A percentile compares a stretch with the other conserved stretches of the same genome.
Evolutionary conservation across 2,329 filamentous ascomycete genomes (phyloP).

Genomic region (Paradendryphiella salina): DNA sequence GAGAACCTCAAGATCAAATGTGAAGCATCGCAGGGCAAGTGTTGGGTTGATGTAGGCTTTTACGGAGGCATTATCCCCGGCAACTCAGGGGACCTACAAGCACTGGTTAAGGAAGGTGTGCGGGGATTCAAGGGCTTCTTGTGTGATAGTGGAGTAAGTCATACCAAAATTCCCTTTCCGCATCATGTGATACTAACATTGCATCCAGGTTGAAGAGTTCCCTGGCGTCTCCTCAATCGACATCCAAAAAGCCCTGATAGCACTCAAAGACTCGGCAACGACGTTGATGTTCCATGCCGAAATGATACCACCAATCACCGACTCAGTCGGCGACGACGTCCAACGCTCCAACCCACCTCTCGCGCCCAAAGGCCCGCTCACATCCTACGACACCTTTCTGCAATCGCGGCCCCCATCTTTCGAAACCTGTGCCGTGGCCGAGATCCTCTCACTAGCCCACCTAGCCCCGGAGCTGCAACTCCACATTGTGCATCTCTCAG

Average conservation of each 20-base stretch:
- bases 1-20: constrained; percentile 82
- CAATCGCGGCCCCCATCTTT: constrained; percentile 86
- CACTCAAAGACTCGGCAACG: constrained; percentile 77
- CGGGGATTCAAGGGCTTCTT: constrained; percentile 97
- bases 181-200: constrained; percentile 23
- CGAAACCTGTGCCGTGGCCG: constrained; percentile 85
- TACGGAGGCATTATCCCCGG: constrained; percentile 94
- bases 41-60: constrained; percentile 99
- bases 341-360: constrained; percentile 70
- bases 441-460: constrained; percentile 80
- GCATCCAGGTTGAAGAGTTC: constrained; percentile 82
- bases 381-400: constrained; percentile 86
- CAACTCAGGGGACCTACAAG: constrained; percentile 77
- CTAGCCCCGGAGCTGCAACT: constrained; percentile 80
- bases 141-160: constrained; percentile 88
- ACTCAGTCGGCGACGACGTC: constrained; percentile 77
- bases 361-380: constrained; percentile 70
- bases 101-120: constrained; percentile 81
- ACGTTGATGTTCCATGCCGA: constrained; percentile 99
- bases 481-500: constrained; percentile 92
- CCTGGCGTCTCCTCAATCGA: constrained; percentile 83
- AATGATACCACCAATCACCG: constrained; percentile 87
- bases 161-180: background rate
- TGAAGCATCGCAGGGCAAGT: constrained; percentile 78
- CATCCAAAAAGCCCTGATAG: constrained; percentile 76